These are phyloP conservation scores for Euphorbia schlechtendalii DNA, from an alignment of 441 rosid species.

Conservation along the genomic window DNA sequence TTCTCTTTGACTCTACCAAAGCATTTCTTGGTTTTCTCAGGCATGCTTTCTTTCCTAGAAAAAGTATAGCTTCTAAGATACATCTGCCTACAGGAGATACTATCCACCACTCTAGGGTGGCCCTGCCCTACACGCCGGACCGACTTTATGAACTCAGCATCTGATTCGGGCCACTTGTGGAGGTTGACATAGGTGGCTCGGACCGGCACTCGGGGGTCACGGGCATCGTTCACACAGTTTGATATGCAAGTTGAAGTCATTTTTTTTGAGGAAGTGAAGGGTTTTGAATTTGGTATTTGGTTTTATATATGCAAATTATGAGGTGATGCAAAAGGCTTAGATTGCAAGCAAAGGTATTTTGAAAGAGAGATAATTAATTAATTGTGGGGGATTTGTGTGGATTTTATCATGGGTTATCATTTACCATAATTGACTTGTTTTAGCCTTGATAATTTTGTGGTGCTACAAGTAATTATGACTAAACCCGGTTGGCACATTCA, in stretches of 20 bases:
- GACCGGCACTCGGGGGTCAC: slow-evolving; percentile 61
- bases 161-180: slow-evolving; percentile 92
- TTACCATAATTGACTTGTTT: slow-evolving; percentile 27
- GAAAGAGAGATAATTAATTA: slow-evolving; percentile 10
- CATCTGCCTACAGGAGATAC: slow-evolving; percentile 82
- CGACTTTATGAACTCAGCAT: slow-evolving; percentile 73
- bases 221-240: slow-evolving; percentile 63
- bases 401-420: slow-evolving; percentile 24
- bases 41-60: slow-evolving; percentile 48
- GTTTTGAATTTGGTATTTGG: slow-evolving; percentile 10
- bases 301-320: slow-evolving; percentile 4
- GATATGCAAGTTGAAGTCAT: slow-evolving; percentile 86
- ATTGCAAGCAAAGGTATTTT: slow-evolving; percentile 50
- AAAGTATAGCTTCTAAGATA: slow-evolving; percentile 89
- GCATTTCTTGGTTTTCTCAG: slow-evolving; percentile 40
- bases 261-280: not conserved
- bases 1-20: slow-evolving; percentile 35
- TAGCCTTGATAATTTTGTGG: not conserved
- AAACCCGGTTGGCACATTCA: too few relatives aligned
- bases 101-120: slow-evolving; percentile 64
- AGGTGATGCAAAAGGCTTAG: slow-evolving; percentile 31
- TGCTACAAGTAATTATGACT: not conserved
- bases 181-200: slow-evolving; percentile 77
- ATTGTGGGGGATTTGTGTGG: slow-evolving; percentile 16
- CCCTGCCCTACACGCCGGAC: slow-evolving; percentile 28